Evolutionary conservation across 2,329 filamentous ascomycete species (phyloP).

Genomic region (Arachnomyces sp.): DNA sequence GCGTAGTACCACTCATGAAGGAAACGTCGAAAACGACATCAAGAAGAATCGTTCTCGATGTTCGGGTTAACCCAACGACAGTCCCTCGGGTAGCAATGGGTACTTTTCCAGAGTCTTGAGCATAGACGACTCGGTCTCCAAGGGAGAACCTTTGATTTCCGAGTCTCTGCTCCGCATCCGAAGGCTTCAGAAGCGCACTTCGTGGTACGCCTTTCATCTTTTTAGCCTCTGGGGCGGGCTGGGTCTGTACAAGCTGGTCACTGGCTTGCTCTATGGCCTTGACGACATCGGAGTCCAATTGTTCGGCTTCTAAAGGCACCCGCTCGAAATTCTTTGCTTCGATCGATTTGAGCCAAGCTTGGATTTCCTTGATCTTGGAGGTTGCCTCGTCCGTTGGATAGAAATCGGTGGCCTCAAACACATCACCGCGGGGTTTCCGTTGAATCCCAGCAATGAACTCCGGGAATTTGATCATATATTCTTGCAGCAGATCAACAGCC

Average conservation of each 20-base stretch:
- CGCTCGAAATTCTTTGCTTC: slow-evolving; percentile 88
- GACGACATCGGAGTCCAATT: slow-evolving; percentile 87
- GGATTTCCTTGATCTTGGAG: slow-evolving; percentile 84
- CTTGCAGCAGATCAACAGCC: slow-evolving; percentile 69
- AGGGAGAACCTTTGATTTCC: slow-evolving; percentile 75
- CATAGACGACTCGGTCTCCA: slow-evolving; percentile 88
- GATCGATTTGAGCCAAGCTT: slow-evolving; percentile 82
- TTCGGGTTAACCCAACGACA: slow-evolving; percentile 88
- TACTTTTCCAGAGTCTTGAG: slow-evolving; percentile 86
- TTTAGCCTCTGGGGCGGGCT: slow-evolving; percentile 52
- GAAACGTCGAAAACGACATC: slow-evolving; percentile 90
- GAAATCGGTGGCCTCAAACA: slow-evolving; percentile 77
- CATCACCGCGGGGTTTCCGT: slow-evolving; percentile 74
- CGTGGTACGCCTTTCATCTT: slow-evolving; percentile 76
- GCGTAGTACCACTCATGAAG: slow-evolving; percentile 94
- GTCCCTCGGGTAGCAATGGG: slow-evolving; percentile 88
- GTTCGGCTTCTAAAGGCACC: slow-evolving; percentile 93
- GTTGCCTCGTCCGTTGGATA: slow-evolving; percentile 69
- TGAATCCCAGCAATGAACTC: slow-evolving; percentile 90
- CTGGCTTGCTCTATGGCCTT: slow-evolving; percentile 70
- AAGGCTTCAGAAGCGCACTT: slow-evolving; percentile 81
- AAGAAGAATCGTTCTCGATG: slow-evolving; percentile 70
- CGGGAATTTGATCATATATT: slow-evolving; percentile 91
- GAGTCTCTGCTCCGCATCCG: slow-evolving; percentile 88
- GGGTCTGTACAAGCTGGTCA: slow-evolving; percentile 52